Evolutionary conservation across 2,329 filamentous ascomycete species (phyloP), one percentile per base, ranked within the genome.

Genomic region (Dryadomyces quercivorus): DNA sequence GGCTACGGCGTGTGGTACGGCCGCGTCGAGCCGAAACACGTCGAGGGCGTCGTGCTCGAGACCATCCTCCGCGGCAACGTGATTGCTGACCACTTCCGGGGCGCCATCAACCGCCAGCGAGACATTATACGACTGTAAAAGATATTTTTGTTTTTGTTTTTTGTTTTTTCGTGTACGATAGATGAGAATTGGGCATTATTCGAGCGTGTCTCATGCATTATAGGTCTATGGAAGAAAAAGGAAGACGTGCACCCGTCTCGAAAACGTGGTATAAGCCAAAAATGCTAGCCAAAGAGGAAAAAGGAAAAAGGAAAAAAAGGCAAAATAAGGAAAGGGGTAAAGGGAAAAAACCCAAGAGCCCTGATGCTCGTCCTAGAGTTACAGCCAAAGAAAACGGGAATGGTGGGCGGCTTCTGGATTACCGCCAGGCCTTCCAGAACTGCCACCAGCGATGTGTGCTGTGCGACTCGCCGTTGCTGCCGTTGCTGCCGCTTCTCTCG

Each of bases 1-100:
- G 86, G 87, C 0, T 80, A 80, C 62, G 87, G 87, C 1, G 78
- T 93, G 2, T 93, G 88, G 88, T 93, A 93, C 66, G 88, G 88
- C 0, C 72, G 88, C 44, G 84, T 93, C 1, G 84, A 85, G 60
- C 84, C 86, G 3, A 77, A 75, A 63, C 79, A 92, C 65, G 86
- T 91, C 0, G 84, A 90, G 64, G 88, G 87, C 0, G 79, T 93
- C 49, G 75, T 93, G 5, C 69, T 73, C 20, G 82, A 89, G 72
- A 92, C 88, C 5, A 69, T 93, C 1, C 47, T 81, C 7, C 73
- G 73, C 22, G 86, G 88, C 0, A 80, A 74, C 34, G 76, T 93
- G 0, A 80, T 93, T 34, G 73, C 72, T 31, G 84, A 90, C 57
- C 70, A 88, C 64, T 88, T 90, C 59, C 71, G 88, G 57, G 88